These are phyloP conservation scores for Ophioceras dolichostomum DNA, from an alignment of 2,329 filamentous ascomycete genomes.

Conservation along the genomic window DNA sequence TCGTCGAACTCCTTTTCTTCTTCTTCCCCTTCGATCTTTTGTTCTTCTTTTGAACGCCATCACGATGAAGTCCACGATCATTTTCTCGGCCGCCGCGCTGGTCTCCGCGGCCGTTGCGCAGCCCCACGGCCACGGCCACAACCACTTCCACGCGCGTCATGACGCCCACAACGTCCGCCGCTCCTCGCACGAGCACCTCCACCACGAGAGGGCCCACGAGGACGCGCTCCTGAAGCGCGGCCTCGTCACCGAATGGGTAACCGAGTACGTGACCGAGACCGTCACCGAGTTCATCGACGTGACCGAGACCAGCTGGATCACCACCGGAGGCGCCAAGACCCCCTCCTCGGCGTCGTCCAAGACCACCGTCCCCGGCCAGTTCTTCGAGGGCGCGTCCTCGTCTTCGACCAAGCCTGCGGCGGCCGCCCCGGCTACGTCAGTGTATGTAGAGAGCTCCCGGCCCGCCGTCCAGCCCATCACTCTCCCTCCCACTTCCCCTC, in stretches of 20 bases:
- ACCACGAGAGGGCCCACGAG: constrained; percentile 22
- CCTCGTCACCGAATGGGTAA: constrained; percentile 30
- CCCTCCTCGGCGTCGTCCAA: constrained; percentile 6
- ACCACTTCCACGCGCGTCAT: constrained; percentile 21
- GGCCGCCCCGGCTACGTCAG: neutral
- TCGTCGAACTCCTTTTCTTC: no score
- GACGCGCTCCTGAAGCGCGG: constrained; percentile 21
- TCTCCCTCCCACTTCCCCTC: neutral
- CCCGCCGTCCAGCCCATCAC: no score
- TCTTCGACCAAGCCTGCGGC: neutral
- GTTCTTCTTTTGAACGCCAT: constrained; percentile 5
- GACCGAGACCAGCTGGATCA: constrained; percentile 32
- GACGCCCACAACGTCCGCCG: constrained; percentile 27
- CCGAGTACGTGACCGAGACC: constrained; percentile 37
- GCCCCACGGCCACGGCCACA: constrained; percentile 28
- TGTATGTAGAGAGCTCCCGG: neutral
- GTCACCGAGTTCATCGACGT: constrained; percentile 37
- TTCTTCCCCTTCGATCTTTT: constrained; percentile 5
- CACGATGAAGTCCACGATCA: constrained; percentile 29
- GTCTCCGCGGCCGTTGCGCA: constrained; percentile 32
- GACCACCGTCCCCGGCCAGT: constrained; percentile 16
- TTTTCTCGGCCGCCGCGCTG: constrained; percentile 22
- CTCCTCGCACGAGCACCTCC: constrained; percentile 21
- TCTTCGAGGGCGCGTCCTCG: constrained; percentile 16
- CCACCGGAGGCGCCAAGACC: constrained; percentile 14